Evolutionary conservation across 140 eudicot species (phyloP).

Genomic region (Anethum foeniculum): DNA sequence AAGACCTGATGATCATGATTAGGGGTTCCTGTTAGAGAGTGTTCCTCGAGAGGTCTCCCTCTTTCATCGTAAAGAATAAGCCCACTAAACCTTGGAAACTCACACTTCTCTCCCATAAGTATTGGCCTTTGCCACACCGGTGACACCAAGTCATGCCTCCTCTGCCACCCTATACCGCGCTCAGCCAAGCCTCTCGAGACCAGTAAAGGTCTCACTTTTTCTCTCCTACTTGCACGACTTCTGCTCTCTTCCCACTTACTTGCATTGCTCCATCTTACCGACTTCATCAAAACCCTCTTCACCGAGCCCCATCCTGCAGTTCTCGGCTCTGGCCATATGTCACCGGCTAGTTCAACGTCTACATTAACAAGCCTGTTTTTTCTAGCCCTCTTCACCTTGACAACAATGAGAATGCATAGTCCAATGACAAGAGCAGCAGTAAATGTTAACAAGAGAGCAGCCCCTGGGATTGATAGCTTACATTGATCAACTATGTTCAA

Average conservation of each 20-base stretch:
- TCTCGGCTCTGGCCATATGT: conserved; percentile 13
- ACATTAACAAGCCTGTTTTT: conserved; percentile 16
- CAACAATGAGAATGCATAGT: conserved; percentile 27
- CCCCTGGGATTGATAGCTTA: conserved; percentile 53
- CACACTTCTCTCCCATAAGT: conserved; percentile 84
- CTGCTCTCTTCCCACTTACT: conserved; percentile 49
- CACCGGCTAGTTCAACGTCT: conserved; percentile 3
- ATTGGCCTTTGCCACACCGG: conserved; percentile 95
- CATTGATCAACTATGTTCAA: conserved; percentile 63
- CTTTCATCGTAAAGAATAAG: conserved; percentile 70
- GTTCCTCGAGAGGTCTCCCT: conserved; percentile 46
- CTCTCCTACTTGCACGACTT: conserved; percentile 32
- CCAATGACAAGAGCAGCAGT: conserved; percentile 34
- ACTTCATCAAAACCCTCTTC: conserved; percentile 37
- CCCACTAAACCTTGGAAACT: conserved; percentile 81
- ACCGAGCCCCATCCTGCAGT: conserved; percentile 13
- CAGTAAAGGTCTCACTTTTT: conserved; percentile 47
- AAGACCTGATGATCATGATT: conserved; percentile 26
- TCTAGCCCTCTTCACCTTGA: conserved; percentile 20
- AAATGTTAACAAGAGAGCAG: conserved; percentile 30
- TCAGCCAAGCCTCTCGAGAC: conserved; percentile 24
- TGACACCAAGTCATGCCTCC: conserved; percentile 47
- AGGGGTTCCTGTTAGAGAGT: conserved; percentile 2
- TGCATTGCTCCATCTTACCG: conserved; percentile 64
- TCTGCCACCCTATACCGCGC: conserved; percentile 40